phyloP scores from a whole-genome alignment of 768 basidiomycete species.

The Lentinula edodes region DNA sequence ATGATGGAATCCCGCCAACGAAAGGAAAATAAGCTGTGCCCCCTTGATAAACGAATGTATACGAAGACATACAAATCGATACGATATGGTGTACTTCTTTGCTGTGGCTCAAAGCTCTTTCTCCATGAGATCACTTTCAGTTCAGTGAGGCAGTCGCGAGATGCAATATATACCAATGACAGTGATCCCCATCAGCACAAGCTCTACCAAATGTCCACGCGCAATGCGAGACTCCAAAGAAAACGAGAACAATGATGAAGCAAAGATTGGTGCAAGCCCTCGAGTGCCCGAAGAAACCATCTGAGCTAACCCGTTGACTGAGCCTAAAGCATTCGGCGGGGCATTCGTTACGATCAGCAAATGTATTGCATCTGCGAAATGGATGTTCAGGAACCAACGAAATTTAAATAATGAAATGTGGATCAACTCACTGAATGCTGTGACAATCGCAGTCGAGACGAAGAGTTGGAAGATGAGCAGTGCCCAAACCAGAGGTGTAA shows the following conservation, averaged over 20 bases:
- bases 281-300: slow-evolving; percentile 43
- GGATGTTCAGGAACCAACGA: neutral
- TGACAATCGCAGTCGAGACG: slow-evolving; percentile 20
- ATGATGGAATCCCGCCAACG: too few relatives aligned
- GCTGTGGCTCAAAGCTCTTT: too few relatives aligned
- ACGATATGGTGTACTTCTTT: too few relatives aligned
- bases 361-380: slow-evolving; percentile 39
- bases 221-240: slow-evolving; percentile 38
- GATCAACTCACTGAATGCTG: slow-evolving; percentile 30
- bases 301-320: slow-evolving; percentile 52
- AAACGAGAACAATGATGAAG: slow-evolving; percentile 53
- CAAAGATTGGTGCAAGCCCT: slow-evolving; percentile 45
- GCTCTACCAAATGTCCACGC: slow-evolving; percentile 25
- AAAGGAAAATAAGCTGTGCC: too few relatives aligned
- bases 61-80: too few relatives aligned
- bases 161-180: neutral
- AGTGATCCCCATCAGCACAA: neutral
- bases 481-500: slow-evolving; percentile 24
- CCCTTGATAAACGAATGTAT: too few relatives aligned
- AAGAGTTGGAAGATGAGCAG: slow-evolving; percentile 28
- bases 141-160: neutral
- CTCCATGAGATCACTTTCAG: too few relatives aligned
- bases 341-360: slow-evolving; percentile 37
- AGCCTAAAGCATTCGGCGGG: slow-evolving; percentile 40
- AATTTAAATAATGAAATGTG: neutral